Evolutionary conservation across 2,329 filamentous ascomycete genomes (phyloP).

Genomic region (Alternaria sp.): DNA sequence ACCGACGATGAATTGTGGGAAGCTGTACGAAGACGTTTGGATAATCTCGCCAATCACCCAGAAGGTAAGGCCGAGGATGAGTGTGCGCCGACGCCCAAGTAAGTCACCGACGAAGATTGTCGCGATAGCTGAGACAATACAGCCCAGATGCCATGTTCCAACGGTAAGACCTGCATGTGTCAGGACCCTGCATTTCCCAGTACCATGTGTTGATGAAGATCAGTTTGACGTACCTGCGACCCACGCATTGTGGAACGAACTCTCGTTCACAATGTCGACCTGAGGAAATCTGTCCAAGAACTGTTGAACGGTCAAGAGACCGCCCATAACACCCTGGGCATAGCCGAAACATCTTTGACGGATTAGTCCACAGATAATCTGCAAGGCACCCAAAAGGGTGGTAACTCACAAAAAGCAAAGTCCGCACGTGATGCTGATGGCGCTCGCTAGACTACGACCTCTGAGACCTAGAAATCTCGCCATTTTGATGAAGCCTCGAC

Average conservation of each 20-base stretch:
- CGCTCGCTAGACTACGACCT: slow-evolving; percentile 30
- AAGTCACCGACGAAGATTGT: slow-evolving; percentile 60
- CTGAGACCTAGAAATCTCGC: slow-evolving; percentile 34
- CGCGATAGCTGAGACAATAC: slow-evolving; percentile 65
- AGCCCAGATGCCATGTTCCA: slow-evolving; percentile 58
- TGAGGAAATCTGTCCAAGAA: slow-evolving; percentile 58
- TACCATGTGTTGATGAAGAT: background rate
- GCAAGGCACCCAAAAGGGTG: background rate
- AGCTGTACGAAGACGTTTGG: slow-evolving; percentile 57
- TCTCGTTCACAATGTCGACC: slow-evolving; percentile 34
- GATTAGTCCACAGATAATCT: slow-evolving; percentile 19
- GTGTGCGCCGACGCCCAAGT: slow-evolving; percentile 60
- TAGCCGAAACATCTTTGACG: slow-evolving; percentile 60
- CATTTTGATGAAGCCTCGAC: slow-evolving; percentile 21
- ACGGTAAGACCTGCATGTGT: slow-evolving; percentile 37
- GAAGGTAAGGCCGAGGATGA: slow-evolving; percentile 60
- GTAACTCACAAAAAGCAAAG: slow-evolving; percentile 39
- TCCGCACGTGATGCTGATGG: slow-evolving; percentile 38
- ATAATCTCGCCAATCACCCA: slow-evolving; percentile 62
- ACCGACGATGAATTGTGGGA: slow-evolving; percentile 62
- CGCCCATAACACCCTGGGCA: slow-evolving; percentile 74
- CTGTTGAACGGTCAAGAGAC: slow-evolving; percentile 71
- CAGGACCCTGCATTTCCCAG: background rate
- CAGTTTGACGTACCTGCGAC: slow-evolving; percentile 31
- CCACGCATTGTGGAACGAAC: slow-evolving; percentile 33